Evolutionary conservation across 345 rosid genomes (phyloP), one percentile per base, ranked within the genome.

Genomic region (Syzygium oleosum): DNA sequence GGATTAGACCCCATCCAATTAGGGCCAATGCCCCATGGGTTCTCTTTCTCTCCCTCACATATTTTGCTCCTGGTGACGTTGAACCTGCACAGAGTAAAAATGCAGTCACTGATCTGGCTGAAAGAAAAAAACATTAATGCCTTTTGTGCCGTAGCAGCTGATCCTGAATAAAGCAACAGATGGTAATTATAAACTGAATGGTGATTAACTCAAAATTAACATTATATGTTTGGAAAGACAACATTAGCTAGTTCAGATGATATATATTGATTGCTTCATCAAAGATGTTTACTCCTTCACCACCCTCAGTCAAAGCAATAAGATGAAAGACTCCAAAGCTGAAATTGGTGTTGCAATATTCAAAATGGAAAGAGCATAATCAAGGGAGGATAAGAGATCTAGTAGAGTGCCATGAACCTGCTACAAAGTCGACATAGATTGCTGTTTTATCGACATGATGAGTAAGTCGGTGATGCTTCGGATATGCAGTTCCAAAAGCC

Each of bases 1-100:
- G 97, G 51, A 97, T 84, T 53, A 94, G 85, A 56, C 97, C 98
- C 99, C 99, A 97, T 87, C 91, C 97, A 3, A 96, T 84, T 17
- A 94, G 87, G 53, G 94, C 98, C 91, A 96, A 84, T 23, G 93
- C 88, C 87, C 99, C 99, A 89, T 97, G 98, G 84, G 90, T 95
- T 86, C 88, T 97, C 92, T 91, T 97, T 87, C 85, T 90, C 92
- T 91, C 84, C n/a, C 89, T 91, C 51, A 92, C 90, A 51, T 84
- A 89, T 38, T 89, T 73, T 84, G 77, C 56, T 52, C 88, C 68
- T 51, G 87, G 86, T 3, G 95, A 91, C 21, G 90, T 90, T 84
- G 89, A 91, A 87, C 95, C 95, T 92, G 92, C 54, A 58, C 31
- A 12, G 5, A 43, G 77, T 59, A 13, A 41, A 84, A 58, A n/a